A percentile compares a stretch with the other conserved stretches of the same genome.
These are phyloP conservation scores for Acanthamoeba polyphaga DNA, from an alignment of 208 protist genomes.

Conservation along the genomic window DNA sequence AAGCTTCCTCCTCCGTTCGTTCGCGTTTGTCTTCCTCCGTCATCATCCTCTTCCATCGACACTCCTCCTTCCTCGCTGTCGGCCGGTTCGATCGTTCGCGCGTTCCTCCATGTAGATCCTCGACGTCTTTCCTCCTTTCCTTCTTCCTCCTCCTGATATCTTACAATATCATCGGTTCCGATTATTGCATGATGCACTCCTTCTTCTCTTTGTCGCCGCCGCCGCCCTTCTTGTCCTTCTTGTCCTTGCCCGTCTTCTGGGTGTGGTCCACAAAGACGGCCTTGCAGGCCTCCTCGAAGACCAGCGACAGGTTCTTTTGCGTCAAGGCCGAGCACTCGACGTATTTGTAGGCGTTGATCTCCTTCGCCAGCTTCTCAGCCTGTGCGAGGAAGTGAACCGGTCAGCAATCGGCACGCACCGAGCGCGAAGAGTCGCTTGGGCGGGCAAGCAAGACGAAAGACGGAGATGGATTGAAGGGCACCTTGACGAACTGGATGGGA, in stretches of 20 bases:
- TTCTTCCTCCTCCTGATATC: neutral
- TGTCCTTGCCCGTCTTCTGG: constrained; percentile 69
- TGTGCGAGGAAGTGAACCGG: constrained; percentile 66
- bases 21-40: neutral
- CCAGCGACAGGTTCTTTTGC: constrained; percentile 90
- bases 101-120: neutral
- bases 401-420: constrained; percentile 1
- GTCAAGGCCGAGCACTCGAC: constrained; percentile 94
- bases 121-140: neutral
- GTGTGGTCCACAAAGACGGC: constrained; percentile 57
- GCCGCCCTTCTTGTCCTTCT: constrained; percentile 76
- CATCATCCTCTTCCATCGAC: neutral
- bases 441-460: neutral
- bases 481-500: constrained; percentile 77
- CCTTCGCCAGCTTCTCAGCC: constrained; percentile 83
- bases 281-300: constrained; percentile 91
- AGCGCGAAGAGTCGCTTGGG: constrained; percentile 9
- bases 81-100: neutral
- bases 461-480: constrained; percentile 16
- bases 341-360: constrained; percentile 92
- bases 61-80: neutral
- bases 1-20: neutral
- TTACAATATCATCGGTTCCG: neutral
- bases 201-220: constrained; percentile 65
- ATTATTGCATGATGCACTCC: constrained; percentile 69